These are phyloP conservation scores for Leptosphaerulina australis DNA, from an alignment of 2,329 filamentous ascomycete genomes.

Conservation along the genomic window DNA sequence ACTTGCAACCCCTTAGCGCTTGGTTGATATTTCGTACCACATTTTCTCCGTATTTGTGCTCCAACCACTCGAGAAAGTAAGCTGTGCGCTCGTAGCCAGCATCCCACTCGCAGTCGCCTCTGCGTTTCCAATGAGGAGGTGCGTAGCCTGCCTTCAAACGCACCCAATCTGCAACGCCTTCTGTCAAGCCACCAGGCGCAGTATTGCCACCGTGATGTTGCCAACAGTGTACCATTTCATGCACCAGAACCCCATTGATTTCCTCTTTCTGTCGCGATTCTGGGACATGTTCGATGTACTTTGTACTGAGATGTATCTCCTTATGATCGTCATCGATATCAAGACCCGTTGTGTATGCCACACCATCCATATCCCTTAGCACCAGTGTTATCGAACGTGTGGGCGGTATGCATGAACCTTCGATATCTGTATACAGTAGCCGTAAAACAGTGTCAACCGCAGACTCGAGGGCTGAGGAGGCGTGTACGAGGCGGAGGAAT, in stretches of 20 bases:
- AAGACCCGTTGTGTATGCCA: constrained; percentile 85
- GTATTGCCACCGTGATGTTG: constrained; percentile 72
- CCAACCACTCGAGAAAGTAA: constrained; percentile 88
- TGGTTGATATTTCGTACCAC: constrained; percentile 67
- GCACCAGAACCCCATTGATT: constrained; percentile 81
- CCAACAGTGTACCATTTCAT: constrained; percentile 95
- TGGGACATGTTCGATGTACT: constrained; percentile 66
- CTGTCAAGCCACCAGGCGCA: constrained; percentile 74
- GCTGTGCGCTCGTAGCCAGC: constrained; percentile 88
- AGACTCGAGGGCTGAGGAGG: constrained; percentile 64
- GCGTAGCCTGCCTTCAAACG: constrained; percentile 73
- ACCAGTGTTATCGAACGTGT: constrained; percentile 87
- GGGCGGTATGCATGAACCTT: constrained; percentile 54
- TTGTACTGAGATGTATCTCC: constrained; percentile 85
- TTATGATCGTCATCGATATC: constrained; percentile 87
- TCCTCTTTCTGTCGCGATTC: constrained; percentile 58
- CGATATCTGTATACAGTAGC: constrained; percentile 66
- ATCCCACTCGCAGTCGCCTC: constrained; percentile 73
- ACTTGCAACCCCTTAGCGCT: constrained; percentile 65
- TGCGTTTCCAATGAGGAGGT: constrained; percentile 81
- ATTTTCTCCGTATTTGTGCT: constrained; percentile 63
- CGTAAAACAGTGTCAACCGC: constrained; percentile 72
- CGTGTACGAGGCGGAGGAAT: constrained; percentile 72
- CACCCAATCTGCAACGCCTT: constrained; percentile 94
- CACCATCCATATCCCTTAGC: constrained; percentile 77